A percentile compares a stretch with the other conserved stretches of the same genome.
Evolutionary conservation across 129 eudicot genomes (phyloP).

Genomic region (Pseudognaphalium luteoalbum): DNA sequence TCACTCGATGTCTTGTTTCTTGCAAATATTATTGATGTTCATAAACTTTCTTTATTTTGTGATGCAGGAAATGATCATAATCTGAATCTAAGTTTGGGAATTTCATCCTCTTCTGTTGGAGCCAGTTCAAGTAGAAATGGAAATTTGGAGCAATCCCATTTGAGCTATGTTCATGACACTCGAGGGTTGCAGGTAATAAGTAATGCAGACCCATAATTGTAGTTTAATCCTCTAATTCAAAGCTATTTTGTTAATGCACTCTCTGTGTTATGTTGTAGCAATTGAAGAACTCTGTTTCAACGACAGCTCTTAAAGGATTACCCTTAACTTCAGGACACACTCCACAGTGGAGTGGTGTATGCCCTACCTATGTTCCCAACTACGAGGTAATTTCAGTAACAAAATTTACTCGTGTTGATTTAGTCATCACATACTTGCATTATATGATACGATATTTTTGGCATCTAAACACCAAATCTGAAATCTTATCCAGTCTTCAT

Average conservation of each 20-base stretch:
- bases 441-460: background rate
- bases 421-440: constrained; percentile 10
- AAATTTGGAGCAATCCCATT: constrained; percentile 35
- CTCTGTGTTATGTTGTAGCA: constrained; percentile 25
- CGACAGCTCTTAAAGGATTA: constrained; percentile 37
- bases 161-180: constrained; percentile 31
- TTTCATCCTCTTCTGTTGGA: constrained; percentile 39
- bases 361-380: constrained; percentile 41
- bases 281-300: constrained; percentile 46
- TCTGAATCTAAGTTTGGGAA: constrained; percentile 70
- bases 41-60: background rate
- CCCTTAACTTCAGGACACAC: constrained; percentile 44
- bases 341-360: constrained; percentile 39
- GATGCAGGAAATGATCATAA: constrained; percentile 45
- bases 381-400: constrained; percentile 43
- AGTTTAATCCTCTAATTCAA: background rate
- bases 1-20: background rate
- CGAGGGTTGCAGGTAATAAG: constrained; percentile 42
- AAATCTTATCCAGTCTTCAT: background rate
- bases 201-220: background rate
- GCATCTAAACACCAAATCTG: background rate
- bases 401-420: background rate
- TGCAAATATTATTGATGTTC: background rate
- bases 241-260: constrained; percentile 14
- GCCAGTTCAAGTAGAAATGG: constrained; percentile 41